These are phyloP conservation scores for Trichoderma arundinaceum DNA, from an alignment of 2,329 filamentous ascomycete species.

Conservation along the genomic window DNA sequence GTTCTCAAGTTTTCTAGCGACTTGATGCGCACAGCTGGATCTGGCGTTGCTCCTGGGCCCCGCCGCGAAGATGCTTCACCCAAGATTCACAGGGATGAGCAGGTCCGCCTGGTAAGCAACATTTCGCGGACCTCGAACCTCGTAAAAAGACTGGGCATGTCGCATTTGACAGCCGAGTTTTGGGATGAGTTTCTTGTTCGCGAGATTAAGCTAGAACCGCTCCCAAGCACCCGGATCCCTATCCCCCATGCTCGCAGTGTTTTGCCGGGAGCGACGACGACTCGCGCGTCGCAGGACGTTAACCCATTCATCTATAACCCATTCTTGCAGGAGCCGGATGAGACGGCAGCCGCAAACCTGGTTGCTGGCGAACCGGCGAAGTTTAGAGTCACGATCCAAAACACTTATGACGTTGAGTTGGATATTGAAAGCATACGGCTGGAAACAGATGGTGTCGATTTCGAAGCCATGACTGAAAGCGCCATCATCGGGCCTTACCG, in stretches of 20 bases:
- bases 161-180: constrained; percentile 77
- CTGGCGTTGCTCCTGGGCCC: constrained; percentile 74
- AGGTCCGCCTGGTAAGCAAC: constrained; percentile 81
- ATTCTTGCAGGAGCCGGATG: constrained; percentile 72
- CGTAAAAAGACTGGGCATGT: constrained; percentile 75
- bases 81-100: constrained; percentile 78
- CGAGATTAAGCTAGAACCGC: constrained; percentile 71
- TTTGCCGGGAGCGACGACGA: constrained; percentile 56
- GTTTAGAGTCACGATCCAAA: constrained; percentile 86
- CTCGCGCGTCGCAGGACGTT: constrained; percentile 62
- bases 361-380: constrained; percentile 78
- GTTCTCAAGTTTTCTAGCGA: constrained; percentile 88
- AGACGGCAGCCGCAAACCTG: constrained; percentile 69
- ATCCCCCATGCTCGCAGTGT: constrained; percentile 67
- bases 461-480: constrained; percentile 68
- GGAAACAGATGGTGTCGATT: constrained; percentile 73
- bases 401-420: constrained; percentile 91
- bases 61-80: constrained; percentile 72
- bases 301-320: constrained; percentile 97
- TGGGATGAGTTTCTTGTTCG: constrained; percentile 97
- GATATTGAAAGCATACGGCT: constrained; percentile 83
- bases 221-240: constrained; percentile 64
- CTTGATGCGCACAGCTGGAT: constrained; percentile 80
- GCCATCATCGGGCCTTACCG: constrained; percentile 79
- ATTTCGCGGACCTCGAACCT: constrained; percentile 82